Evolutionary conservation across 2,329 filamentous ascomycete genomes (phyloP), one percentile per base, ranked within the genome.

Genomic region (Fusarium camptoceras): DNA sequence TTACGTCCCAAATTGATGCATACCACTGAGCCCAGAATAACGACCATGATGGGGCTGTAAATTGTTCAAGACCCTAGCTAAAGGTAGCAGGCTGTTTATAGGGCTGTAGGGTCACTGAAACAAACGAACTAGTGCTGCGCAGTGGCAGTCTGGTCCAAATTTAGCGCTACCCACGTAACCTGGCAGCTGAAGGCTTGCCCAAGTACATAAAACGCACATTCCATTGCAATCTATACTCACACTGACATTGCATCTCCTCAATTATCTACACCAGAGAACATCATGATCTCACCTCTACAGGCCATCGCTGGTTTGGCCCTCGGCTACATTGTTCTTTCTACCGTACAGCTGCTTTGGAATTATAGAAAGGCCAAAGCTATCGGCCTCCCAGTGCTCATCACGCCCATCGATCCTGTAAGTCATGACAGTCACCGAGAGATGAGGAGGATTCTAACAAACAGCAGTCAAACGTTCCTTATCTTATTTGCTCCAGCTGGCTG

Each of bases 291-390:
- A 10, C 31, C 25, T 31, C 39, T 62, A 1, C n/a, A 43, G 20
- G 42, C 51, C 55, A 58, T 67, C 12, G 41, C 63, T 20, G 34
- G 9, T 2, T n/a, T 65, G 0, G 22, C 59, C 0, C 5, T 71
- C 6, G 41, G 49, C 16, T 68, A 68, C 15, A n/a, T 43, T 22
- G 50, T 28, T 12, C 47, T 71, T 0, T 68, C 47, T 28, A 55
- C 24, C 15, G 3, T 60, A 1, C 68, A 68, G 14, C 55, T 71
- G 2, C 11, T 68, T 2, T 62, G 41, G 25, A 71, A 71, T n/a
- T 71, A 71, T 24, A 47, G 9, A 18, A 71, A 68, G 50, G 69
- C 69, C 39, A 71, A 60, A 16, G 9, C 50, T 6, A 53, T 71
- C 0, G 69, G 69, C 1, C 67, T 71, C 14, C 69, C 69, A 0